Evolutionary conservation across 2,329 filamentous ascomycete genomes (phyloP).

Genomic region (Aspergillus sp.): DNA sequence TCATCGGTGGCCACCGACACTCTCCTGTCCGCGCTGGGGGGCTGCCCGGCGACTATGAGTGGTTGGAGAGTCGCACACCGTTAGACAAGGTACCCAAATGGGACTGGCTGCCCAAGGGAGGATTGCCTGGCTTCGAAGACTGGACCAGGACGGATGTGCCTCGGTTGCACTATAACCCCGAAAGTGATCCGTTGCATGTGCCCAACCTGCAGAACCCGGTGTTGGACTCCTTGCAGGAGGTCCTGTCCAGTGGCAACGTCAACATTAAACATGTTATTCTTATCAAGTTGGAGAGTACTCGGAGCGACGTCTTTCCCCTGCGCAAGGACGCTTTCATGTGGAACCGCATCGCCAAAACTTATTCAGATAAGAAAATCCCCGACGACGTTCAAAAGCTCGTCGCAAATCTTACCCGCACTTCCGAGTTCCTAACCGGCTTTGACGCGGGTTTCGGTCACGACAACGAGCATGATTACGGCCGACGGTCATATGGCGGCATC

Average conservation of each 20-base stretch:
- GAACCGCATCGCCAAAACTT: slow-evolving; percentile 40
- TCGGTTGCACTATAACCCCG: slow-evolving; percentile 37
- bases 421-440: slow-evolving; percentile 33
- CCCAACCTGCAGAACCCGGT: slow-evolving; percentile 39
- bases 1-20: slow-evolving; percentile 22
- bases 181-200: slow-evolving; percentile 45
- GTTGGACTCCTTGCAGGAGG: slow-evolving; percentile 28
- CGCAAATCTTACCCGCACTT: slow-evolving; percentile 32
- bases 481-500: slow-evolving; percentile 43
- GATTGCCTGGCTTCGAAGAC: slow-evolving; percentile 30
- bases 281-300: slow-evolving; percentile 50
- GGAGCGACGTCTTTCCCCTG: slow-evolving; percentile 50
- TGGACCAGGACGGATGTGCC: slow-evolving; percentile 19
- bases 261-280: slow-evolving; percentile 49
- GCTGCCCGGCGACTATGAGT: slow-evolving; percentile 23
- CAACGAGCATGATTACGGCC: slow-evolving; percentile 18
- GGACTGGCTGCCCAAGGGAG: slow-evolving; percentile 29
- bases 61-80: slow-evolving; percentile 23
- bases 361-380: slow-evolving; percentile 39
- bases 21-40: slow-evolving; percentile 24
- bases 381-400: slow-evolving; percentile 28
- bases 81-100: slow-evolving; percentile 23
- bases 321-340: slow-evolving; percentile 42
- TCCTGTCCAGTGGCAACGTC: slow-evolving; percentile 30
- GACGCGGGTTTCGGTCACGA: slow-evolving; percentile 29